Conservation (phyloP, 176 grass and related monocot species). For the Oryza brachyantha region DNA sequence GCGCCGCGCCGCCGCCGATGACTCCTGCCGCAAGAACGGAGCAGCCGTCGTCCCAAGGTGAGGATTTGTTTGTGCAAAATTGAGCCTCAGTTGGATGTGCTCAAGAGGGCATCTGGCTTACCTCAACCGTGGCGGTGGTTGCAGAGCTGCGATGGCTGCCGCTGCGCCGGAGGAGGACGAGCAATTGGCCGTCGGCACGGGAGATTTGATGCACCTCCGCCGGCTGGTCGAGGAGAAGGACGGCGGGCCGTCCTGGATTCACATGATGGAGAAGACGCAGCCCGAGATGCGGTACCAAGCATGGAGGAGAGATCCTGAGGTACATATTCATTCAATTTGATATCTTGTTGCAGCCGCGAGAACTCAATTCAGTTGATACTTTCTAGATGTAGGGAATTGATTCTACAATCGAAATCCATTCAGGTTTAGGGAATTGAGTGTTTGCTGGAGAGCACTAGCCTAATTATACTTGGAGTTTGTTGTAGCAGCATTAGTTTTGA, state of each 20-base stretch:
- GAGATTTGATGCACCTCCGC: constrained; percentile 62
- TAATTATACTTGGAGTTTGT: not conserved
- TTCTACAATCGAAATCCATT: not conserved
- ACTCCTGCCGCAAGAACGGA: not conserved
- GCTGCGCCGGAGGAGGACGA: not conserved
- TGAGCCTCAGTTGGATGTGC: not conserved
- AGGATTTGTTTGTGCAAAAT: not conserved
- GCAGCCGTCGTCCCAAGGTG: constrained; percentile 26
- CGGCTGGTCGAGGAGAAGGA: constrained; percentile 78
- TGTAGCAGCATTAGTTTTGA: not conserved
- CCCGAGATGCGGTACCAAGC: constrained; percentile 63
- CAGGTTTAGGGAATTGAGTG: not conserved
- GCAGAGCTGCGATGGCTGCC: not conserved
- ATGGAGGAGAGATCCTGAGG: constrained; percentile 78
- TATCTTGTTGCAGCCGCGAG: not conserved
- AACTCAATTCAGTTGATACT: not conserved
- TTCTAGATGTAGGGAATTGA: not conserved
- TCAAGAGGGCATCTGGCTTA: not conserved
- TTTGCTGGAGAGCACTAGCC: not conserved
- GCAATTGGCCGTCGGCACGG: constrained; percentile 40
- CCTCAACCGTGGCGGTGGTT: not conserved
- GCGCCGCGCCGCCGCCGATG: not conserved
- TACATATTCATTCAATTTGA: not conserved
- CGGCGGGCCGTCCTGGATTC: constrained; percentile 67
- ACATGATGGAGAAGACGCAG: constrained; percentile 76